Conservation (phyloP, 495 filamentous ascomycete genomes). For the Venustampulla echinocandica region DNA sequence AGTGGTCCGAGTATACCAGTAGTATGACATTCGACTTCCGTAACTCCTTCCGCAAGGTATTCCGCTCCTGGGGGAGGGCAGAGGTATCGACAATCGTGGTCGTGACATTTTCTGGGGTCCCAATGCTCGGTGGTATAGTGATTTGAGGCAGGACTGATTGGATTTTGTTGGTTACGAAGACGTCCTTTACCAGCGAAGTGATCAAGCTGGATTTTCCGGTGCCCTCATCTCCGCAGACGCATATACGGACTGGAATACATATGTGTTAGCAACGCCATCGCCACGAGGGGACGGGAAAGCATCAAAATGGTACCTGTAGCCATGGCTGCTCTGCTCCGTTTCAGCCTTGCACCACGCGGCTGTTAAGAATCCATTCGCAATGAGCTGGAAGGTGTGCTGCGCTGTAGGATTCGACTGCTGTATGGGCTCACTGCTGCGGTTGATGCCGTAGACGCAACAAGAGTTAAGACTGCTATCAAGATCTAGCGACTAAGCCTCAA, state of each 20-base stretch:
- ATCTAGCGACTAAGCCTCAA: no score
- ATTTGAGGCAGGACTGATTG: slow-evolving; percentile 90
- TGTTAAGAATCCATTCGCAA: slow-evolving; percentile 14
- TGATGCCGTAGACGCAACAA: no score
- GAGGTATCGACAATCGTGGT: slow-evolving; percentile 96
- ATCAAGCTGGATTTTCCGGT: slow-evolving; percentile 64
- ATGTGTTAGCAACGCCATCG: slow-evolving; percentile 7
- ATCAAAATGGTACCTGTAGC: slow-evolving; percentile 13
- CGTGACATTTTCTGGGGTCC: slow-evolving; percentile 88
- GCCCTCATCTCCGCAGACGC: slow-evolving; percentile 90
- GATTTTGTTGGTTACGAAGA: slow-evolving; percentile 88
- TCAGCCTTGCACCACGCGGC: slow-evolving; percentile 19
- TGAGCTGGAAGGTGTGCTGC: not conserved
- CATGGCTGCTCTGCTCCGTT: slow-evolving; percentile 16
- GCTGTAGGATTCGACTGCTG: not conserved
- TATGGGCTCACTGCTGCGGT: not conserved
- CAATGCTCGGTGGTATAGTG: slow-evolving; percentile 79
- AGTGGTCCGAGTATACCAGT: slow-evolving; percentile 96
- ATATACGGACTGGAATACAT: slow-evolving; percentile 68
- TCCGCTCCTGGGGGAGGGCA: slow-evolving; percentile 84
- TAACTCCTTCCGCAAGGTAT: slow-evolving; percentile 82
- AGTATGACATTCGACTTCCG: slow-evolving; percentile 94
- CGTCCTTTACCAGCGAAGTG: slow-evolving; percentile 81
- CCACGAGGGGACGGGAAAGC: no score
- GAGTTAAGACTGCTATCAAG: no score